phyloP scores from a whole-genome alignment of 208 protist species.

The Wallacemonas rigidus region DNA sequence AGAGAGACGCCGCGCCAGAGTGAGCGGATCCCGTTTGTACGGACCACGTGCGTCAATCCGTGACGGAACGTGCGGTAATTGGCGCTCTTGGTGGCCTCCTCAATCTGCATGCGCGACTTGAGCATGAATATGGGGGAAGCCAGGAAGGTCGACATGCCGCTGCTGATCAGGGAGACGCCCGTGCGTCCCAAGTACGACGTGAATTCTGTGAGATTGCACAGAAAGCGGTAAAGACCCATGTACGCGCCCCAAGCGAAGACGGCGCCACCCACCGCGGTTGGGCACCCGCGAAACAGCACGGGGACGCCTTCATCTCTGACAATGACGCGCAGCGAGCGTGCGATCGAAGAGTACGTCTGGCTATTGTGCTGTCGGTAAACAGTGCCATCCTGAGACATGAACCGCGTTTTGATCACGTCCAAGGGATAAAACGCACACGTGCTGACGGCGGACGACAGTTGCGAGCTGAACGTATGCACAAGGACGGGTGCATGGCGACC shows the following conservation, averaged over 20 bases:
- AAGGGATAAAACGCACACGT: slow-evolving; percentile 87
- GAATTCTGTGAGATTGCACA: slow-evolving; percentile 57
- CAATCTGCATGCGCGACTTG: slow-evolving; percentile 84
- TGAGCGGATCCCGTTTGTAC: slow-evolving; percentile 62
- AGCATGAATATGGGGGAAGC: slow-evolving; percentile 69
- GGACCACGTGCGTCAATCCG: slow-evolving; percentile 53
- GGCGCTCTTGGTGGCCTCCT: slow-evolving; percentile 42
- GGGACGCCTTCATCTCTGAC: slow-evolving; percentile 46
- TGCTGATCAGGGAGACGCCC: slow-evolving; percentile 48
- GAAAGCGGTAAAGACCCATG: slow-evolving; percentile 64
- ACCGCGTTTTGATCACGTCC: slow-evolving; percentile 88
- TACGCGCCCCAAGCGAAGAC: slow-evolving; percentile 65
- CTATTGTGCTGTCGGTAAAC: slow-evolving; percentile 57
- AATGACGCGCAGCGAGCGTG: slow-evolving; percentile 34
- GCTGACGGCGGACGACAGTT: slow-evolving; percentile 68
- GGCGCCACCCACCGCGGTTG: slow-evolving; percentile 45
- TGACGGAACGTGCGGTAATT: slow-evolving; percentile 71
- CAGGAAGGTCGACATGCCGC: slow-evolving; percentile 41
- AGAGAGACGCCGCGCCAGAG: slow-evolving; percentile 78
- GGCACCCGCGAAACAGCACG: slow-evolving; percentile 54
- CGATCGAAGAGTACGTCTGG: slow-evolving; percentile 46
- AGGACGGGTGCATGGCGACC: slow-evolving; percentile 40
- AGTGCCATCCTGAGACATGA: slow-evolving; percentile 80
- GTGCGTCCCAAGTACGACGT: slow-evolving; percentile 48
- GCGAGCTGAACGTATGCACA: slow-evolving; percentile 65